Conservation (phyloP, 2,329 filamentous ascomycete species). For the Exophiala sideris region DNA sequence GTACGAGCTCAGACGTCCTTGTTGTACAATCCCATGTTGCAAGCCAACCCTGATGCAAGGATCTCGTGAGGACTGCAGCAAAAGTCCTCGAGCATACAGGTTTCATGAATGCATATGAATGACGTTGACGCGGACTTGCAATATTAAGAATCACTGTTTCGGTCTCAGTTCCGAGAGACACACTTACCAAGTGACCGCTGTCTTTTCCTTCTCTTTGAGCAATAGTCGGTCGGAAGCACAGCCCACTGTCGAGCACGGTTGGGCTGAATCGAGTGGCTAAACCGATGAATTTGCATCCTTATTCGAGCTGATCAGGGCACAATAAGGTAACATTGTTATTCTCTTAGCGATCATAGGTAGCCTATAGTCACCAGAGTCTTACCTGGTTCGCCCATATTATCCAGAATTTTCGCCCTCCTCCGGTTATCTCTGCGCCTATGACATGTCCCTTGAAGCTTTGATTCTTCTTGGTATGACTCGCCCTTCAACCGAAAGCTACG, state of each 20-base stretch:
- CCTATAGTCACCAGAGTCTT: not conserved
- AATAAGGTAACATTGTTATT: not conserved
- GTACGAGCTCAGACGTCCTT: too few relatives aligned
- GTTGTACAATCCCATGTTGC: too few relatives aligned
- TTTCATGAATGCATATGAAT: not conserved
- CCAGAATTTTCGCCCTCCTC: not conserved
- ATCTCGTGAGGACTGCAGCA: too few relatives aligned
- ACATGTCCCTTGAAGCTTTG: not conserved
- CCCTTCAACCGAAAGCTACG: not conserved
- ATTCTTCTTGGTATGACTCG: not conserved
- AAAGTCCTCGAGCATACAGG: too few relatives aligned
- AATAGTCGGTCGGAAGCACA: slow-evolving; percentile 1
- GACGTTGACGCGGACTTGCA: not conserved
- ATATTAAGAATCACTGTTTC: not conserved
- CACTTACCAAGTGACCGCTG: too few relatives aligned
- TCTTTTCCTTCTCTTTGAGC: not conserved
- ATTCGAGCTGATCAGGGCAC: not conserved
- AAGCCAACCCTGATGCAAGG: too few relatives aligned
- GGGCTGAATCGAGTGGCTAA: not conserved
- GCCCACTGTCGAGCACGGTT: slow-evolving; percentile 1
- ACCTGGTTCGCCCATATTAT: not conserved
- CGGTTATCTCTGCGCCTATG: not conserved
- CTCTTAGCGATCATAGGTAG: not conserved
- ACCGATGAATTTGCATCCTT: too few relatives aligned
- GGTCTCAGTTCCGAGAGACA: too few relatives aligned